Evolutionary conservation across 108 stramenopile species (phyloP).

Genomic region (Heterococcus sp.): DNA sequence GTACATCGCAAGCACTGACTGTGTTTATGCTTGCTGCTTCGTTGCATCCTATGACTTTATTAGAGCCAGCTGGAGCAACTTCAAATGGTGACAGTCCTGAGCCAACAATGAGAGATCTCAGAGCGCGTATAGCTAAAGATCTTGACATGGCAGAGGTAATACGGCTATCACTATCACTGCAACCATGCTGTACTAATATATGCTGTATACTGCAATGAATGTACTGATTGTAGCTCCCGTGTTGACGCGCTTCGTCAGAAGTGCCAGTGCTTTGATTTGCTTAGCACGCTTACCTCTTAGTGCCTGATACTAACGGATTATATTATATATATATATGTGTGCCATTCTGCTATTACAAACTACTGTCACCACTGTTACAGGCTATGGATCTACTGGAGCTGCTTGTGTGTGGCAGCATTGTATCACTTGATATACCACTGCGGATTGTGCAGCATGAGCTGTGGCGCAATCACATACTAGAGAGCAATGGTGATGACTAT

Average conservation of each 20-base stretch:
- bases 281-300: too few relatives aligned
- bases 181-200: neutral
- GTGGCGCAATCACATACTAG: conserved; percentile 26
- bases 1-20: neutral
- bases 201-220: too few relatives aligned
- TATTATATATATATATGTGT: neutral
- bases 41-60: too few relatives aligned
- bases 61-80: too few relatives aligned
- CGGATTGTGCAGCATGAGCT: conserved; percentile 26
- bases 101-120: conserved; percentile 54
- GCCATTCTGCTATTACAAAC: neutral
- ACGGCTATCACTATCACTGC: neutral
- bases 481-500: conserved; percentile 28
- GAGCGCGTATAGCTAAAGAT: conserved; percentile 46
- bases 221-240: too few relatives aligned
- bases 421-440: conserved; percentile 26
- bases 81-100: conserved; percentile 5
- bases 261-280: too few relatives aligned
- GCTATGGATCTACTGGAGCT: conserved; percentile 36
- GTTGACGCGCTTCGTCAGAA: too few relatives aligned
- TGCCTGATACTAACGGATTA: too few relatives aligned
- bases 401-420: conserved; percentile 36
- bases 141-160: conserved; percentile 39
- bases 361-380: neutral
- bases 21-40: neutral